Base-by-base conservation (phyloP, 1,284 basidiomycete genomes). In the Leccinum laetum region DNA sequence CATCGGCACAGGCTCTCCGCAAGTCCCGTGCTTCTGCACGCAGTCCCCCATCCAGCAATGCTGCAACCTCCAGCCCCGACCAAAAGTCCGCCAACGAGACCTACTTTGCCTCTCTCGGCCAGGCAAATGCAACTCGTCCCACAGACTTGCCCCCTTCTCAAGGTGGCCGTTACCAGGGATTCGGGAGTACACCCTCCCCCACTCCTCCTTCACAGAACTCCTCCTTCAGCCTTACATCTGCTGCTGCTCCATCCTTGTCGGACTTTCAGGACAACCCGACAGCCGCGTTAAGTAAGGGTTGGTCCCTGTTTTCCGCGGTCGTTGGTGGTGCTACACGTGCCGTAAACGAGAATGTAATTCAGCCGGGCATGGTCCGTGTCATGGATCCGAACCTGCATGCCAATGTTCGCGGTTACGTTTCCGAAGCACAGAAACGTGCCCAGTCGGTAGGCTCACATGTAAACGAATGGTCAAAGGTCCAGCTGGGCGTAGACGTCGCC, bases 81-180 rank as follows among this genome's bases (percentile, higher is more conserved):
- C 89, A 90, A 72, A 93, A 92, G 77, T 71, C 84, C 21, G 85
- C 84, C 39, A 95, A 95, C 73, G 93, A 95, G 70, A 73, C 80
- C 60, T 95, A 86, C 77, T 95, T 95, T 75, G 79, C 91, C 21
- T 79, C 77, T 56, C 83, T 95, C 21, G 94, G 94, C 10, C 83
- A 85, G 62, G 77, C 82, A 8, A 95, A 95, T 73, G 91, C 92
- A 3, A 78, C 77, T 60, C 86, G 93, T 16, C 83, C 92, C 14
- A 84, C 81, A 5, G 82, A 93, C 73, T 78, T 95, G 35, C 92
- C 91, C 2, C 93, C 93, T 29, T 93, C 91, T 2, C 93, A 94
- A 79, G 94, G 93, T 60, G 94, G 93, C 49, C 86, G 86, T 55
- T 95, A 95, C 76, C 86, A 88, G 69, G 94, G 93, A 14, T 96